Percentiles rank a stretch among this genome's conserved stretches.
Conservation (phyloP, 2,329 filamentous ascomycete species). For the Fusarium xylarioides region DNA sequence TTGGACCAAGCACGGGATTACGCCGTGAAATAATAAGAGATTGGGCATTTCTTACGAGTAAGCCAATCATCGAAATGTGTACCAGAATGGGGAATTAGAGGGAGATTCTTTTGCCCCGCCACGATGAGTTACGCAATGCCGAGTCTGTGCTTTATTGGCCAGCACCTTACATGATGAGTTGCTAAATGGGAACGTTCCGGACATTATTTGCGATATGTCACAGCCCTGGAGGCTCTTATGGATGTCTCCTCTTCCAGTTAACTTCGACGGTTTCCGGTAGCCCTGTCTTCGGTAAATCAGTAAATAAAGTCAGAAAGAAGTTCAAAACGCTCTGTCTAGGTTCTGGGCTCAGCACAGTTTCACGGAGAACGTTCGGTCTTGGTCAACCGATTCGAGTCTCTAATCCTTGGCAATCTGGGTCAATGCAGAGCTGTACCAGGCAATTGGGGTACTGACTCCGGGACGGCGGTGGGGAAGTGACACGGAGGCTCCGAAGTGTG, state of each 20-base stretch:
- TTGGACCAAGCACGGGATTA: constrained; percentile 9
- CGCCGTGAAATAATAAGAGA: not conserved
- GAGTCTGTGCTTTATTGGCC: constrained; percentile 15
- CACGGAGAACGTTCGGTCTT: constrained; percentile 14
- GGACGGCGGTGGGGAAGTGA: constrained; percentile 17
- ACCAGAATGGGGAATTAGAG: not conserved
- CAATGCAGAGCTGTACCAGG: not conserved
- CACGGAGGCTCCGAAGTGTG: constrained; percentile 28
- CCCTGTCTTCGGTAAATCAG: not conserved
- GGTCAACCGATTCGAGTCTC: not conserved
- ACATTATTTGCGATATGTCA: not conserved
- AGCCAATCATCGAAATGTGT: constrained; percentile 8
- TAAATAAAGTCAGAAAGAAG: not conserved
- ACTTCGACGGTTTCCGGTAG: not conserved
- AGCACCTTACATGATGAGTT: not conserved
- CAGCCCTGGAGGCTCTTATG: not conserved
- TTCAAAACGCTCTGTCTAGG: not conserved
- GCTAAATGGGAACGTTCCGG: not conserved
- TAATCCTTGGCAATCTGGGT: constrained; percentile 17
- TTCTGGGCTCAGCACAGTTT: not conserved
- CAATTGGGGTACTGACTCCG: constrained; percentile 9
- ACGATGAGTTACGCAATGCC: constrained; percentile 18
- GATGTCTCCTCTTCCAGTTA: not conserved
- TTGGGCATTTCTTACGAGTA: constrained; percentile 7
- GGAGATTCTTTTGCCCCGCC: constrained; percentile 14